Base-by-base conservation (phyloP, 2,329 filamentous ascomycete genomes). In the Penicillium sp. region DNA sequence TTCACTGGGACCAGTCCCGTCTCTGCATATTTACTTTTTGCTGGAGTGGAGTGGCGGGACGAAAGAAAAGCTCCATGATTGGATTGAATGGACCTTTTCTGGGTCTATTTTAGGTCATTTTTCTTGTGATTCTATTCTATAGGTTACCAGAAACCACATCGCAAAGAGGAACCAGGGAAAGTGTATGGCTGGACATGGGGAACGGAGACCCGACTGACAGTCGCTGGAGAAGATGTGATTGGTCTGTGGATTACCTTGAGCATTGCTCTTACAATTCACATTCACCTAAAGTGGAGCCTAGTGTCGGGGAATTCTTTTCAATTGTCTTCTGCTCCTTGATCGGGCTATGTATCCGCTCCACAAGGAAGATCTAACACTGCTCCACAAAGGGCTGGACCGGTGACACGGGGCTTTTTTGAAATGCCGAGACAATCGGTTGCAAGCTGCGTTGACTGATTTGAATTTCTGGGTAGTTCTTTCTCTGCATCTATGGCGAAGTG, bases 371-470 rank as follows among this genome's bases (percentile, higher is more conserved):
- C 21, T 45, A 35, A 22, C 13, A 9, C 11, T 52, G 50, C 50
- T 52, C 50, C 50, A 52, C 42, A 46, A 44, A 31, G 26, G 50
- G 42, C 50, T 52, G 50, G 50, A 45, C 50, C 39, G 26, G 49
- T 44, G 37, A 42, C 14, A 51, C 49, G 24, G 22, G 9, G 33
- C 11, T 16, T 33, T 27, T 35, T 48, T 4, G 21, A 35, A 14
- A 21, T 29, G 44, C 11, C n/a, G 1, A 48, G n/a, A 13, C n/a
- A 21, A 21, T n/a, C 16, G 10, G 16, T 48, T 3, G 16, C n/a
- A n/a, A 19, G 4, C 27, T 24, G 8, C 16, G 4, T 14, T 6
- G n/a, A 47, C 8, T 33, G 1, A 35, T 10, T 52, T 26, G 13
- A 35, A 16, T 2, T 9, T 22, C 37, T 2, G 35, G n/a, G 35